Conservation (phyloP, 2,329 filamentous ascomycete species). For the Ascocoryne sarcoides region DNA sequence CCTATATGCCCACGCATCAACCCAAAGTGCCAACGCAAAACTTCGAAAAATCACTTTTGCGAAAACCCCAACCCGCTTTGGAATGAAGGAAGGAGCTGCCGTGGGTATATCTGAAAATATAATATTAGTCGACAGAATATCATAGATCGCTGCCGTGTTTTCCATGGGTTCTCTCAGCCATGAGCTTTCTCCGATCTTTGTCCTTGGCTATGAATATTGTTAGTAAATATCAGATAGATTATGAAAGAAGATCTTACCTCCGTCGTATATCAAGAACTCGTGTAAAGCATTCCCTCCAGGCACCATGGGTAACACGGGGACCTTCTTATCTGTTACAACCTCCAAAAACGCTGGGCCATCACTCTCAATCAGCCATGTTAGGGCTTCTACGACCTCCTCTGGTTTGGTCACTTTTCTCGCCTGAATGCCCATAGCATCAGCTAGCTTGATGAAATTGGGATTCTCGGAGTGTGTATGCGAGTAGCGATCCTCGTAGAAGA, state of each 20-base stretch:
- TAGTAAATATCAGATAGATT: constrained; percentile 24
- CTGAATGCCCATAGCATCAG: constrained; percentile 84
- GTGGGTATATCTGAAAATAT: too few species aligned
- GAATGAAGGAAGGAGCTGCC: too few species aligned
- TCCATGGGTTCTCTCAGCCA: constrained; percentile 49
- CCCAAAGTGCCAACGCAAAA: too few species aligned
- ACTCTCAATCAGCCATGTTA: constrained; percentile 81
- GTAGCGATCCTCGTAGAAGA: constrained; percentile 93
- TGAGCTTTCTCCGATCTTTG: constrained; percentile 55
- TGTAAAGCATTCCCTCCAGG: constrained; percentile 79
- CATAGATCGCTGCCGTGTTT: constrained; percentile 14
- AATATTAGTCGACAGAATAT: too few species aligned
- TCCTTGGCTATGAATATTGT: constrained; percentile 50
- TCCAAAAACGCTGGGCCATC: constrained; percentile 92
- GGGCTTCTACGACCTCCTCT: constrained; percentile 64
- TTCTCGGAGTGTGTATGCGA: constrained; percentile 90
- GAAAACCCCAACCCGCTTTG: too few species aligned
- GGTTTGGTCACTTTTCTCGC: constrained; percentile 63
- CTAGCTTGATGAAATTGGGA: constrained; percentile 90
- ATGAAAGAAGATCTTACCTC: constrained; percentile 43
- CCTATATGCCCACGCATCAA: too few species aligned
- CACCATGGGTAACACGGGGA: constrained; percentile 96
- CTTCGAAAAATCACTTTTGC: too few species aligned
- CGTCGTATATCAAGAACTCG: constrained; percentile 86
- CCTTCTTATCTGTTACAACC: constrained; percentile 83